These are phyloP conservation scores for Amoebophrya sp. DNA, from an alignment of 169 alveolate species.

Conservation along the genomic window DNA sequence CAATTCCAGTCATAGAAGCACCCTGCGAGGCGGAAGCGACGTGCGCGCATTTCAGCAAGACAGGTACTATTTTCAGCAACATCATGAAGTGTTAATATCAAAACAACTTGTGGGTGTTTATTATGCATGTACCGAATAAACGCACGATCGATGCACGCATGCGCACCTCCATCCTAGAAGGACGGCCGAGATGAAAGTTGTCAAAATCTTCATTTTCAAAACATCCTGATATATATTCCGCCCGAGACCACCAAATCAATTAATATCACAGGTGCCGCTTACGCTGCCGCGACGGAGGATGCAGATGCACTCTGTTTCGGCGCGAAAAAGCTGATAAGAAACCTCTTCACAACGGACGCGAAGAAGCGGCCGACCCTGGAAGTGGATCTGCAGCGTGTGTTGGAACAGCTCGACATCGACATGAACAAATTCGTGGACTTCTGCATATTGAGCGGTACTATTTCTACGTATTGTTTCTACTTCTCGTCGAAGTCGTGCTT, in stretches of 20 bases:
- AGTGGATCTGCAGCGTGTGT: neutral
- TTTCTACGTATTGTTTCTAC: too few species aligned
- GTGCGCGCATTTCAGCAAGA: constrained; percentile 87
- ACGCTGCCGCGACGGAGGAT: constrained; percentile 94
- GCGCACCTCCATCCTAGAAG: too few species aligned
- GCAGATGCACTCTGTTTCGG: constrained; percentile 94
- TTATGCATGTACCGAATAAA: too few species aligned
- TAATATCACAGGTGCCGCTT: constrained; percentile 82
- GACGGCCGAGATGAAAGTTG: too few species aligned
- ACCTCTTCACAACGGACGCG: constrained; percentile 45
- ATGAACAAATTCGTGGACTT: constrained; percentile 88
- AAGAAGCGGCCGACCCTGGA: neutral
- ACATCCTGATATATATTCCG: too few species aligned
- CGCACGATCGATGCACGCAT: too few species aligned
- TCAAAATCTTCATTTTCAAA: too few species aligned
- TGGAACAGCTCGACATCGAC: constrained; percentile 56
- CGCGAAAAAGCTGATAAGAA: constrained; percentile 66
- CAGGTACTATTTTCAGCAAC: too few species aligned
- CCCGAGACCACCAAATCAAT: too few species aligned
- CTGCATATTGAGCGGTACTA: constrained; percentile 96
- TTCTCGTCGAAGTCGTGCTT: too few species aligned
- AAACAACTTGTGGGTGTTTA: too few species aligned
- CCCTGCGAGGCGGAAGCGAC: constrained; percentile 97
- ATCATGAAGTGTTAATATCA: too few species aligned
- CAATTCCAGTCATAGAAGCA: constrained; percentile 88